Evolutionary conservation across 495 filamentous ascomycete species (phyloP).

Genomic region (Aspergillus indologenus): DNA sequence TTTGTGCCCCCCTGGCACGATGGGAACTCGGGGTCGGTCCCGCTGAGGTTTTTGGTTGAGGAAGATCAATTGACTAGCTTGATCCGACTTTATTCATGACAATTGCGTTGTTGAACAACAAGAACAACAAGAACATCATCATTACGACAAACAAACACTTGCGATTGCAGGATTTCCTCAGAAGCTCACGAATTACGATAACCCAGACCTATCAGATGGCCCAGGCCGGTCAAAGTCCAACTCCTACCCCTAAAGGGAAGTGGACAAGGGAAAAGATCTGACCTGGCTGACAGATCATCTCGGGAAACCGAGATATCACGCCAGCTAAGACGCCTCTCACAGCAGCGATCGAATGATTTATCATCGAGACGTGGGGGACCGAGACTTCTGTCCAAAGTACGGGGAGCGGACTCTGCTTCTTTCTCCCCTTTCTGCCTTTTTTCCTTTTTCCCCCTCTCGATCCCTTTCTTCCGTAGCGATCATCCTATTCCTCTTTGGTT

Average conservation of each 20-base stretch:
- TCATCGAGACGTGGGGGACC: background rate
- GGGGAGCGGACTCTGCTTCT: background rate
- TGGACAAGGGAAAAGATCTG: background rate
- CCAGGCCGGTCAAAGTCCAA: background rate
- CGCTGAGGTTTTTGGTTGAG: background rate
- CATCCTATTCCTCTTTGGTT: background rate
- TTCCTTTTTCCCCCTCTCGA: too few relatives aligned
- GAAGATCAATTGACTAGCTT: background rate
- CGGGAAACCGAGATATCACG: constrained; percentile 1
- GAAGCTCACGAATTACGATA: background rate
- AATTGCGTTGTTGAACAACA: background rate
- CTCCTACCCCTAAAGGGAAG: background rate
- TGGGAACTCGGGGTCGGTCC: background rate
- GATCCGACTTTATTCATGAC: background rate
- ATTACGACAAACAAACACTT: too few relatives aligned
- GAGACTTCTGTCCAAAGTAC: background rate
- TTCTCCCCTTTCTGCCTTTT: background rate
- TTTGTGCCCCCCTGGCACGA: background rate
- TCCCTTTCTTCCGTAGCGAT: background rate
- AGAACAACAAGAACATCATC: too few relatives aligned
- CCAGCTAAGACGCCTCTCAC: constrained; percentile 4
- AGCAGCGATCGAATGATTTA: background rate
- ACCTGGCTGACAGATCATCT: constrained; percentile 10
- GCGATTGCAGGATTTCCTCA: background rate
- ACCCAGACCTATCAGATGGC: background rate